phyloP scores from a whole-genome alignment of 2,329 filamentous ascomycete genomes.

The Pyrenophora graminea region DNA sequence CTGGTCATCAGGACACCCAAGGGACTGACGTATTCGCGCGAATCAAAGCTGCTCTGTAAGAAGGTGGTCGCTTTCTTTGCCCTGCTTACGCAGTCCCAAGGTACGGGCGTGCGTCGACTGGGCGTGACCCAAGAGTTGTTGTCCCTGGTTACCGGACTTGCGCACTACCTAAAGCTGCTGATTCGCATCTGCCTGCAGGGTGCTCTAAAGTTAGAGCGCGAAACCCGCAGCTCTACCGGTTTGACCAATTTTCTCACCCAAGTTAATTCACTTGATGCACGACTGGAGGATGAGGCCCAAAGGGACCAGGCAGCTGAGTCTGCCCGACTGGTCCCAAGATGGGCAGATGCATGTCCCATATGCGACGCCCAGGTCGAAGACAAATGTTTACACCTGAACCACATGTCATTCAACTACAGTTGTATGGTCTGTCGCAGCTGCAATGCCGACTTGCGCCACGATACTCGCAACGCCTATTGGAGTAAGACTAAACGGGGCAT shows the following conservation, averaged over 20 bases:
- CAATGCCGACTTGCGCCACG: constrained; percentile 70
- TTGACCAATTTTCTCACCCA: constrained; percentile 83
- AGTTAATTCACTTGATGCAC: constrained; percentile 75
- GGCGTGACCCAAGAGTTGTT: constrained; percentile 97
- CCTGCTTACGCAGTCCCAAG: constrained; percentile 90
- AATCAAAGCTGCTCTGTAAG: constrained; percentile 99
- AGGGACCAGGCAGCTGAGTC: constrained; percentile 49
- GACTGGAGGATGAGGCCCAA: constrained; percentile 43
- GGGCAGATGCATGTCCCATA: constrained; percentile 74
- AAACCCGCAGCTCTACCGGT: constrained; percentile 73
- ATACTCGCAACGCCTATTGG: constrained; percentile 71
- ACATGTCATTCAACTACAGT: constrained; percentile 79
- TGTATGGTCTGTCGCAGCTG: constrained; percentile 77
- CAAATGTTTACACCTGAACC: constrained; percentile 77
- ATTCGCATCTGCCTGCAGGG: constrained; percentile 97
- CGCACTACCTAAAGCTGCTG: constrained; percentile 95
- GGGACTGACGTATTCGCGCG: constrained; percentile 86
- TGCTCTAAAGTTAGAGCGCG: constrained; percentile 85
- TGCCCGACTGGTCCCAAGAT: constrained; percentile 50
- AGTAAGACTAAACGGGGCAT: constrained; percentile 69
- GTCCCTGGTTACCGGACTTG: constrained; percentile 93
- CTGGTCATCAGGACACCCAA: constrained; percentile 73
- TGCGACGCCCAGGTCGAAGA: constrained; percentile 93
- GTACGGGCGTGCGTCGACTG: constrained; percentile 84
- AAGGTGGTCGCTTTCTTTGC: constrained; percentile 99